A percentile compares a stretch with the other conserved stretches of the same genome.
Conservation (phyloP, 768 basidiomycete genomes). For the Termitomyces sp. region DNA sequence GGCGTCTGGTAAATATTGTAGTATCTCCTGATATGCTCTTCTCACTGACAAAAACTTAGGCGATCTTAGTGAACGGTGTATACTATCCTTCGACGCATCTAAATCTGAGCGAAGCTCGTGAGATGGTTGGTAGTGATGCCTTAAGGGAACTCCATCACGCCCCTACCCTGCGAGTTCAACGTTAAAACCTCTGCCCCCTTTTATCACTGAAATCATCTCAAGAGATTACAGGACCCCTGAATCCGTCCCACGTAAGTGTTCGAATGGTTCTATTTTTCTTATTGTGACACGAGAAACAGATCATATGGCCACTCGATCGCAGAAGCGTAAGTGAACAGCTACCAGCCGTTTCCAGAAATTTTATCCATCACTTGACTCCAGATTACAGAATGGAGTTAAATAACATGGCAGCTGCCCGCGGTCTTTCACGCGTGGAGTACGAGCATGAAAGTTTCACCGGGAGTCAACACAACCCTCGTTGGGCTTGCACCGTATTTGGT, state of each 20-base stretch:
- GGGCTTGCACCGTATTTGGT: slow-evolving; percentile 3
- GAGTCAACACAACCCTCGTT: neutral
- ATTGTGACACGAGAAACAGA: neutral
- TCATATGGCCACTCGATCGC: neutral
- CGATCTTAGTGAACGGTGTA: neutral
- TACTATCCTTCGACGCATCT: neutral
- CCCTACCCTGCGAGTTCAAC: neutral
- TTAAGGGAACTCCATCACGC: neutral
- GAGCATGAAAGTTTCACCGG: neutral
- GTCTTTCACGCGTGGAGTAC: neutral
- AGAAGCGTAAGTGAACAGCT: neutral
- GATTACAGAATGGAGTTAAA: neutral
- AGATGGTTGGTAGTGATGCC: neutral
- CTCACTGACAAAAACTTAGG: neutral
- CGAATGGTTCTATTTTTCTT: neutral
- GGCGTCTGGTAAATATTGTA: neutral
- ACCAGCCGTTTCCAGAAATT: neutral
- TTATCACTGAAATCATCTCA: neutral
- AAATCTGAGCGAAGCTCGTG: neutral
- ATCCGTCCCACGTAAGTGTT: neutral
- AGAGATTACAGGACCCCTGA: neutral
- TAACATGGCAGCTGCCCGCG: neutral
- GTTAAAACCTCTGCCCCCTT: neutral
- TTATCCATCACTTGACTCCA: neutral
- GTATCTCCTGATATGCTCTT: neutral